A percentile compares a stretch with the other conserved stretches of the same genome.
These are phyloP conservation scores for Aureobasidium sp. DNA, from an alignment of 2,329 filamentous ascomycete genomes.

Conservation along the genomic window DNA sequence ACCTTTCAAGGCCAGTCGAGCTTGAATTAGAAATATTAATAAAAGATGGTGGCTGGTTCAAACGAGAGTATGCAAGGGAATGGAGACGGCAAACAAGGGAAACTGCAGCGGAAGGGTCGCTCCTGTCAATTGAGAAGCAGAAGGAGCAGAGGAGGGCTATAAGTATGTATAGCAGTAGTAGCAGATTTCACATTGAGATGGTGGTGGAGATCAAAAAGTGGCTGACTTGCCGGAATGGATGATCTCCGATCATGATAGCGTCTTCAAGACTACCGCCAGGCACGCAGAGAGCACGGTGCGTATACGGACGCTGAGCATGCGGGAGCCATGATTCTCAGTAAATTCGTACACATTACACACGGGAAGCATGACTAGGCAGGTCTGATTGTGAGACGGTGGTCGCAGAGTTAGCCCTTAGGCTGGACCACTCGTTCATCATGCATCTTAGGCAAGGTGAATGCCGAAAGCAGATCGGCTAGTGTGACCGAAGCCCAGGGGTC, in stretches of 20 bases:
- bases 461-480: background rate
- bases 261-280: background rate
- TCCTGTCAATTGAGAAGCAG: background rate
- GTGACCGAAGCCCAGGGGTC: background rate
- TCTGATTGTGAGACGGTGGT: conserved; percentile 7
- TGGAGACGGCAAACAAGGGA: conserved; percentile 5
- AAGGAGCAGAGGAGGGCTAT: background rate
- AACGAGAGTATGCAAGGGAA: conserved; percentile 11
- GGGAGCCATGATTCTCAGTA: conserved; percentile 1
- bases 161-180: background rate
- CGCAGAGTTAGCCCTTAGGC: conserved; percentile 6
- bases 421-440: background rate
- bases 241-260: background rate
- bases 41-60: background rate
- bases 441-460: background rate
- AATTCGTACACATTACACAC: background rate
- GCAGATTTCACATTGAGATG: background rate
- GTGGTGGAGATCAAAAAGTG: conserved; percentile 6
- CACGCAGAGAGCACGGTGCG: conserved; percentile 11
- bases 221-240: conserved; percentile 8
- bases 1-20: background rate
- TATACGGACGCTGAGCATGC: background rate
- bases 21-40: conserved; percentile 7
- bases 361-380: background rate
- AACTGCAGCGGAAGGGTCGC: conserved; percentile 6